A percentile compares a stretch with the other conserved stretches of the same genome.
phyloP scores from a whole-genome alignment of 1,284 basidiomycete genomes.

The Athelia sp. region DNA sequence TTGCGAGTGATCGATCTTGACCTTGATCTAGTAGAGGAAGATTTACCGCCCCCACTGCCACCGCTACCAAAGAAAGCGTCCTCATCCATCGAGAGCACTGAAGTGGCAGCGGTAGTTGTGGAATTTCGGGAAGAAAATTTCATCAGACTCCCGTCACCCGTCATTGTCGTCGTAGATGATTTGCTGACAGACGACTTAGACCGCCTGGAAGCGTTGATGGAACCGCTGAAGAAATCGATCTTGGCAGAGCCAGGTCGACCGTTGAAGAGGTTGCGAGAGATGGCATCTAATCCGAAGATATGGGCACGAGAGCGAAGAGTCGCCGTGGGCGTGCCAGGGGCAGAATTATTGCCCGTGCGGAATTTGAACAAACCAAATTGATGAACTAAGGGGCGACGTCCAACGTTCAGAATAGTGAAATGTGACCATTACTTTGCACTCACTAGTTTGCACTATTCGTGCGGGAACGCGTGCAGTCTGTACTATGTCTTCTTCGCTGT shows the following conservation, averaged over 20 bases:
- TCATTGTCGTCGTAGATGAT: constrained; percentile 55
- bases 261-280: constrained; percentile 76
- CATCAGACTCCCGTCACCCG: constrained; percentile 56
- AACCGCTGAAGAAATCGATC: constrained; percentile 67
- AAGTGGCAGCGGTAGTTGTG: constrained; percentile 56
- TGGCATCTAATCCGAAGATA: constrained; percentile 80
- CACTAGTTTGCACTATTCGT: constrained; percentile 77
- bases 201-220: constrained; percentile 58
- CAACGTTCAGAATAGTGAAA: constrained; percentile 1
- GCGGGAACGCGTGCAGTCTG: constrained; percentile 68
- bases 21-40: constrained; percentile 19
- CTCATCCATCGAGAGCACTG: constrained; percentile 54
- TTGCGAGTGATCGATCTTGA: constrained; percentile 47
- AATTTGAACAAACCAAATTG: constrained; percentile 85
- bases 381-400: constrained; percentile 51
- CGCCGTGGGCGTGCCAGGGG: constrained; percentile 76
- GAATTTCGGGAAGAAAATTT: constrained; percentile 68
- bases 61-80: constrained; percentile 38
- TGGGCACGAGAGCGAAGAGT: constrained; percentile 64
- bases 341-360: constrained; percentile 67
- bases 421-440: constrained; percentile 20
- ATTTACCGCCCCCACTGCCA: not conserved
- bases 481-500: constrained; percentile 78
- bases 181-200: constrained; percentile 64
- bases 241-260: constrained; percentile 53